Evolutionary conservation across 2,329 filamentous ascomycete genomes (phyloP).

Genomic region (Pseudocercospora cruenta): DNA sequence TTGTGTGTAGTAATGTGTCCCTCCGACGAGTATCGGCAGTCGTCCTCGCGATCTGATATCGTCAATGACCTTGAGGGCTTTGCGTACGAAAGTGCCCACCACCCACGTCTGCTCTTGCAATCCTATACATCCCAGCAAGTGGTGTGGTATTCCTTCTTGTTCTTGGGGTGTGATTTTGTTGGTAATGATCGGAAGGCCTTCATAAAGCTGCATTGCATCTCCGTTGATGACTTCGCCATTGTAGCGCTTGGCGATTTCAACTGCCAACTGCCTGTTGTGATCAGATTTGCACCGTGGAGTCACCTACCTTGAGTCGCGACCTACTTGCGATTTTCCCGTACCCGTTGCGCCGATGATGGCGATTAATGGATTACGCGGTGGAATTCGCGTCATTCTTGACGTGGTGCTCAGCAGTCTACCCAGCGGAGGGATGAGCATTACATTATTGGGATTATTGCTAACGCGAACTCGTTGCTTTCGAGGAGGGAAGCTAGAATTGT

Average conservation of each 20-base stretch:
- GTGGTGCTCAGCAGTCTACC: background rate
- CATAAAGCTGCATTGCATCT: slow-evolving; percentile 97
- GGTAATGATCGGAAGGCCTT: slow-evolving; percentile 88
- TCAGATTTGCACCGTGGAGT: slow-evolving; percentile 36
- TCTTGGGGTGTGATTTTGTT: slow-evolving; percentile 84
- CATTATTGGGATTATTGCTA: background rate
- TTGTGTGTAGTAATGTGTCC: slow-evolving; percentile 94
- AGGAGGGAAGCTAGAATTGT: background rate
- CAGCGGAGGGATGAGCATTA: background rate
- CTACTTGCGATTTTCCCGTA: slow-evolving; percentile 89
- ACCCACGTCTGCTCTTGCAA: slow-evolving; percentile 81
- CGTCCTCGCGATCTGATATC: slow-evolving; percentile 79
- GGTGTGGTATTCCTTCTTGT: slow-evolving; percentile 79
- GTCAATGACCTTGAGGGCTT: slow-evolving; percentile 69
- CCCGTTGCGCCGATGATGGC: slow-evolving; percentile 87
- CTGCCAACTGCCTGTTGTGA: slow-evolving; percentile 69
- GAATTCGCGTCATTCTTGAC: slow-evolving; percentile 29
- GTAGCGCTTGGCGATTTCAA: slow-evolving; percentile 80
- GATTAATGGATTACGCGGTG: slow-evolving; percentile 63
- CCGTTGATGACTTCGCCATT: slow-evolving; percentile 96
- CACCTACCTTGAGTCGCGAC: slow-evolving; percentile 23
- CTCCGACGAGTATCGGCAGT: slow-evolving; percentile 87
- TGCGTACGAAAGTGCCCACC: slow-evolving; percentile 74
- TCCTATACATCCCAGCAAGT: slow-evolving; percentile 79
- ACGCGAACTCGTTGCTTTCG: background rate